These are phyloP conservation scores for Garcia nutans DNA, from an alignment of 345 rosid genomes.

Conservation along the genomic window DNA sequence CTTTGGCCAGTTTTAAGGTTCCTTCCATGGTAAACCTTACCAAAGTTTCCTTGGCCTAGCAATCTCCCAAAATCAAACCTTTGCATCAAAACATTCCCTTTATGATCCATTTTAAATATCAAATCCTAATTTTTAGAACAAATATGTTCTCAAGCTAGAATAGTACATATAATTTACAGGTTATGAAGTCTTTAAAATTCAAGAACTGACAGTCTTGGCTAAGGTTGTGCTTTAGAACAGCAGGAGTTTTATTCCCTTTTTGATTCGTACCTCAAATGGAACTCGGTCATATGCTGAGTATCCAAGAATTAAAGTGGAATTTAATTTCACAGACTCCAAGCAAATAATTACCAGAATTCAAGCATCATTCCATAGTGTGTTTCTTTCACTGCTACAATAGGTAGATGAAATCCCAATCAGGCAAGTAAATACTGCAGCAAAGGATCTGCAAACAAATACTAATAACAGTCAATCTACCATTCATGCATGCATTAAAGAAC, in stretches of 20 bases:
- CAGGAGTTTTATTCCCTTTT: neutral
- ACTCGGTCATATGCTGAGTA: neutral
- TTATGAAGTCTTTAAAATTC: neutral
- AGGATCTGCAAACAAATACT: neutral
- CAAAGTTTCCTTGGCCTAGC: conserved; percentile 22
- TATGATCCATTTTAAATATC: conserved; percentile 7
- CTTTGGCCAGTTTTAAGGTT: conserved; percentile 17
- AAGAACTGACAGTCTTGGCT: neutral
- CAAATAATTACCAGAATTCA: neutral
- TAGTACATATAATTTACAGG: neutral
- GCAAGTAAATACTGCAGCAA: neutral
- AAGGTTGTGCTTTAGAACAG: neutral
- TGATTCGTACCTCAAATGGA: neutral
- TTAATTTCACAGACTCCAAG: neutral
- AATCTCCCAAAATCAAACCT: conserved; percentile 21
- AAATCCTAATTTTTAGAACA: neutral
- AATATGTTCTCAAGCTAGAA: neutral
- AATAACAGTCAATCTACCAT: neutral
- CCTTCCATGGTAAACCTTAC: conserved; percentile 15
- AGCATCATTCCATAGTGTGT: conserved; percentile 7
- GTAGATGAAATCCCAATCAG: conserved; percentile 11
- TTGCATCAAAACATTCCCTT: conserved; percentile 15
- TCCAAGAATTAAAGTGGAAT: neutral
- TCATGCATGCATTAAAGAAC: conserved; percentile 6
- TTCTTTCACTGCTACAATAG: neutral